Evolutionary conservation across 306 rosid species (phyloP).

Genomic region (Begonia masoniana): DNA sequence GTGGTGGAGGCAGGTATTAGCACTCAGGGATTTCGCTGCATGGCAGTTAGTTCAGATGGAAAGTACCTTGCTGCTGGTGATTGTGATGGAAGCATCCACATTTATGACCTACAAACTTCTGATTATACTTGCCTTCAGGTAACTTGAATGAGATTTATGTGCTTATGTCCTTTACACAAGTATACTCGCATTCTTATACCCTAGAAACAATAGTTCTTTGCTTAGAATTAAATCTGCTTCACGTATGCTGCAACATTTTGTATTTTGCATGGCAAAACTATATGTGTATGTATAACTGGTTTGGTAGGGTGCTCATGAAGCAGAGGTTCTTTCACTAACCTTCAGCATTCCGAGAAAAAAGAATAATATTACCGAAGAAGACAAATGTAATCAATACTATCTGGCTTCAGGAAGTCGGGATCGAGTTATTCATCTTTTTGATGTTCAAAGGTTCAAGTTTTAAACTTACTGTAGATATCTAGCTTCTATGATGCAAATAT

Average conservation of each 20-base stretch:
- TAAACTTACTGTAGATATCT: conserved; percentile 9
- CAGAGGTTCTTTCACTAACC: conserved; percentile 67
- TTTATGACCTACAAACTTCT: conserved; percentile 47
- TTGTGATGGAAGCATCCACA: conserved; percentile 60
- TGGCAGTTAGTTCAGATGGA: conserved; percentile 78
- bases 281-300: not conserved
- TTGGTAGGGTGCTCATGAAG: conserved; percentile 63
- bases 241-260: too few relatives aligned
- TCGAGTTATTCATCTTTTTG: conserved; percentile 54
- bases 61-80: conserved; percentile 67
- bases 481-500: conserved; percentile 10
- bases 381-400: conserved; percentile 18
- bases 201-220: too few relatives aligned
- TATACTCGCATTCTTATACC: too few relatives aligned
- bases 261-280: too few relatives aligned
- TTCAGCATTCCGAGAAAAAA: conserved; percentile 30
- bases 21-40: conserved; percentile 46
- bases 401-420: conserved; percentile 71
- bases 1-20: conserved; percentile 38
- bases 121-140: conserved; percentile 65
- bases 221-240: too few relatives aligned
- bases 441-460: conserved; percentile 43
- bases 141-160: conserved; percentile 1
- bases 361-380: conserved; percentile 15
- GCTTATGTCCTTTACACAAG: too few relatives aligned